Evolutionary conservation across 768 basidiomycete genomes (phyloP), one percentile per base, ranked within the genome.

Genomic region (Neoboletus brunneissimus): DNA sequence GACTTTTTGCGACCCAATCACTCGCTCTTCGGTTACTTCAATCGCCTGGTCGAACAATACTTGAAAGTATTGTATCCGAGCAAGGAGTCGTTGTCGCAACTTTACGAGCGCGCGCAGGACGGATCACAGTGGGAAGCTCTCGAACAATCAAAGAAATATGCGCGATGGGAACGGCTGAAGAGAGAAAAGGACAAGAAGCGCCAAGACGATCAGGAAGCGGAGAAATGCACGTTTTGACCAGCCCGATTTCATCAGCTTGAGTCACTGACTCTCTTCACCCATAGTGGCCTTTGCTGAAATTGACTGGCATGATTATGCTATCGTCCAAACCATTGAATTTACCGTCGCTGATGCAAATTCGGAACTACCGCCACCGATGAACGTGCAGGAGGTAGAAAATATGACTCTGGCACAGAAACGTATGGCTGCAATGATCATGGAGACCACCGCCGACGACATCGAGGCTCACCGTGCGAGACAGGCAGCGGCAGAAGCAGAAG

Each of bases 301-400:
- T 64, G 97, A 99, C 69, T 99, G 97, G 97, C 94, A 99, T 67
- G 97, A 98, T 69, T 98, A 97, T 75, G 93, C 94, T 40, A 92
- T 97, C 54, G 97, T 98, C 7, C 94, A 98, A 69, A 97, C 94
- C 20, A 94, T 97, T 64, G 97, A 99, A 68, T 99, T 98, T 68
- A 98, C 97, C 16, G 83, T 86, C 34, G 91, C 89, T 9, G 97
- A 99, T 69, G 86, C 91, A 53, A 85, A 86, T 40, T 85, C 91
- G 12, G 95, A 98, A 66, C 79, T 99, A 25, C 97, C 96, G 12
- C 87, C 91, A n/a, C 97, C 97, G 0, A 98, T 97, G 88, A 94
- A 84, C 63, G 84, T 97, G 18, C 87, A 92, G 64, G 93, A 97
- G 68, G 87, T 99, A 12, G 91, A 96, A 75, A 94, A 85, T 65